Base-by-base conservation (phyloP, 768 basidiomycete genomes). In the Termitomyces sp. region DNA sequence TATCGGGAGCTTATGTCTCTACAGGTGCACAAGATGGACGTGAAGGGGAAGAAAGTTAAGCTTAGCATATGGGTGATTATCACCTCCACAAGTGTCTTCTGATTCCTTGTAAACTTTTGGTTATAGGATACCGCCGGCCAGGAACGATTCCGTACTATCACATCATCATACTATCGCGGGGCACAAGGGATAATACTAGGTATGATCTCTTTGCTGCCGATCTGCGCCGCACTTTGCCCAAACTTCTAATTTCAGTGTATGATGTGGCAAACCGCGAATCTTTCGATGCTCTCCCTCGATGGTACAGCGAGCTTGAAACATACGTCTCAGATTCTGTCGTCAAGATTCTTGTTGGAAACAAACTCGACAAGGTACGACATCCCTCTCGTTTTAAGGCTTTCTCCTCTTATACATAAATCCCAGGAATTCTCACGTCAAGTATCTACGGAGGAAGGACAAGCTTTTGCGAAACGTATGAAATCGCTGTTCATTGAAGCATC, bases 71-170 rank as follows among this genome's bases (percentile, higher is more conserved):
- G 97, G 97, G 95, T 96, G 64, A 60, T 87, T 72, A n/a, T 26
- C 16, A n/a, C 44, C 2, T n/a, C n/a, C 22, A 35, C 24, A 54
- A 51, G 48, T 5, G 24, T 16, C 40, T 10, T 14, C 49, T 36
- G 18, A 18, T n/a, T 30, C 20, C 32, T 46, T 40, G 18, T 14
- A 28, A 38, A 20, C 28, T 43, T 11, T 35, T 14, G 3, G 5
- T 26, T 14, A n/a, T 64, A 94, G 93, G 93, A 97, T 65, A 96
- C 94, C 0, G 93, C 94, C 51, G 96, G 97, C 0, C 96, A 98
- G 71, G 97, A 99, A 72, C 86, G 96, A 5, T 99, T 98, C 68
- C 81, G 94, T 47, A 97, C 95, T 3, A 88, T 99, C 63, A 98
- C 97, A 5, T 89, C 89, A 2, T 92, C 90, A 9, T 99, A 98